phyloP scores from a whole-genome alignment of 345 rosid genomes.

The Pugionium cornutum region DNA sequence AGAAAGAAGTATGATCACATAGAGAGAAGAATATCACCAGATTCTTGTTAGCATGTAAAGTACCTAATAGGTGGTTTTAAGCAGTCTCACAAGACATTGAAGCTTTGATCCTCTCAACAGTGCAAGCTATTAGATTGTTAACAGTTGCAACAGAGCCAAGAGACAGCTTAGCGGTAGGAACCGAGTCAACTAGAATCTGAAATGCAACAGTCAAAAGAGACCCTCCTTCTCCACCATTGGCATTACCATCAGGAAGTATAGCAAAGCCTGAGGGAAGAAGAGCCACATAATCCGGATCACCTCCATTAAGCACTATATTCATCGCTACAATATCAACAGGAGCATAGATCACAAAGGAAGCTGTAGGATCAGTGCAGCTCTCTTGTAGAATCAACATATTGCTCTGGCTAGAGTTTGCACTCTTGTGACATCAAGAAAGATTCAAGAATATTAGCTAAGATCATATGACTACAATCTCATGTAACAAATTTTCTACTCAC shows the following conservation, averaged over 20 bases:
- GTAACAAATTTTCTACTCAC: conserved; percentile 44
- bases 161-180: conserved; percentile 89
- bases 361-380: conserved; percentile 62
- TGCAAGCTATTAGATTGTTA: conserved; percentile 86
- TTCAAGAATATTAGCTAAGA: neutral
- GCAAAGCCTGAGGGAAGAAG: conserved; percentile 79
- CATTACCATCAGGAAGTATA: conserved; percentile 67
- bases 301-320: conserved; percentile 73
- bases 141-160: conserved; percentile 96
- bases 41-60: neutral
- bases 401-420: conserved; percentile 43
- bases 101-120: conserved; percentile 92
- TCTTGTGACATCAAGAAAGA: conserved; percentile 38
- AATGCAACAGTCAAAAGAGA: conserved; percentile 91
- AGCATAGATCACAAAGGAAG: conserved; percentile 68
- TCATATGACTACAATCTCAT: neutral
- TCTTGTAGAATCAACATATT: too few species aligned
- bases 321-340: conserved; percentile 73
- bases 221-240: conserved; percentile 46
- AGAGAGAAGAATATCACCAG: neutral
- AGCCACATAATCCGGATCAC: conserved; percentile 70
- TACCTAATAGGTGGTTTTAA: conserved; percentile 31
- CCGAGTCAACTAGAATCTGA: conserved; percentile 91
- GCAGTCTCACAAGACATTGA: conserved; percentile 65
- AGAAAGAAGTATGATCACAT: conserved; percentile 6